Conservation (phyloP, 225 moss, liverwort and hornwort genomes). For the Marchantia polymorpha region DNA sequence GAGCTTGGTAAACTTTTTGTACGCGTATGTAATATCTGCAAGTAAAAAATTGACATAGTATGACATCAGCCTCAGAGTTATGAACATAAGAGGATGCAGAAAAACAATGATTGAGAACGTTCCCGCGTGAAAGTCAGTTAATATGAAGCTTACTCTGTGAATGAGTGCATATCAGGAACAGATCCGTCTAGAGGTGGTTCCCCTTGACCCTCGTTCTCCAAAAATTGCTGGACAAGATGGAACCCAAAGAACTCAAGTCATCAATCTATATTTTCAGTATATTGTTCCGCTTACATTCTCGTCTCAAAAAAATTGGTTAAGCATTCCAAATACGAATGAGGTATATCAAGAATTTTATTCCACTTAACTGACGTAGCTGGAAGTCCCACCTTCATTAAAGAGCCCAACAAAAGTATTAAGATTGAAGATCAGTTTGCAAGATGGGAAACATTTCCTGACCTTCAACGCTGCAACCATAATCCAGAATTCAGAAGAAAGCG, state of each 20-base stretch:
- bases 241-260: not conserved
- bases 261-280: not conserved
- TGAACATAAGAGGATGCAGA: not conserved
- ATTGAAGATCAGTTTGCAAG: not conserved
- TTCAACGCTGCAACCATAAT: constrained; percentile 95
- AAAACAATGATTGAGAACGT: not conserved
- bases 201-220: constrained; percentile 94
- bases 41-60: not conserved
- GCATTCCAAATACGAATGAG: not conserved
- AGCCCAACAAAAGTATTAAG: not conserved
- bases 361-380: not conserved
- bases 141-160: constrained; percentile 67
- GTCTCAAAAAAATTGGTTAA: not conserved
- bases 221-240: constrained; percentile 35
- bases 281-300: not conserved
- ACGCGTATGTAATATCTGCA: constrained; percentile 91
- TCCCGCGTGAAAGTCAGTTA: not conserved
- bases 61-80: not conserved
- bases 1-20: constrained; percentile 86
- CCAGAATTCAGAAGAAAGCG: constrained; percentile 86
- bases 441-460: constrained; percentile 35
- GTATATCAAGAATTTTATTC: no score
- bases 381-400: not conserved
- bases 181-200: constrained; percentile 94
- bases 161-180: constrained; percentile 98